Evolutionary conservation across 441 rosid genomes (phyloP).

Genomic region (Corymbia calophylla): DNA sequence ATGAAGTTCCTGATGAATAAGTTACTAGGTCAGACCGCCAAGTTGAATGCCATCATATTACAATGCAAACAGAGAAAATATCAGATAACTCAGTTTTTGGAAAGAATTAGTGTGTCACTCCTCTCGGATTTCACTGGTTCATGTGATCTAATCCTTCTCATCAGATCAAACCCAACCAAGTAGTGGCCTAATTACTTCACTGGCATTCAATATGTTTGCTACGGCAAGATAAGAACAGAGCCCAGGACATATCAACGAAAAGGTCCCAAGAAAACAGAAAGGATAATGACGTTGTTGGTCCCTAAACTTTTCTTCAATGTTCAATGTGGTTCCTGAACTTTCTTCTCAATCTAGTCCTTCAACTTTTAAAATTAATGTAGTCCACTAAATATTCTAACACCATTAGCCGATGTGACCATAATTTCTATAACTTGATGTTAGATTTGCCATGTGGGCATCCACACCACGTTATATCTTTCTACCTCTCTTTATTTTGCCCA

Average conservation of each 20-base stretch:
- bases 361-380: not conserved
- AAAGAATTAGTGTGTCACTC: not conserved
- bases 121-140: not conserved
- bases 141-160: not conserved
- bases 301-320: not conserved
- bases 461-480: not conserved
- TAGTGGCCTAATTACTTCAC: not conserved
- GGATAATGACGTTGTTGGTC: not conserved
- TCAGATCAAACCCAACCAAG: not conserved
- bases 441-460: not conserved
- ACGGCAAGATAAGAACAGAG: not conserved
- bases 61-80: not conserved
- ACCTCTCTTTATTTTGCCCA: not conserved
- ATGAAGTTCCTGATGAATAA: slow-evolving; percentile 62
- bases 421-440: not conserved
- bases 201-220: not conserved
- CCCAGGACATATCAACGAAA: not conserved
- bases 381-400: not conserved
- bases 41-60: not conserved
- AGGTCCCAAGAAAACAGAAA: not conserved
- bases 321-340: not conserved
- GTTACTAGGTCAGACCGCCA: not conserved
- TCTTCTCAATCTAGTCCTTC: not conserved
- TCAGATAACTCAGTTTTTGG: not conserved
- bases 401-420: not conserved